These are phyloP conservation scores for Fusarium sp. DNA, from an alignment of 2,329 filamentous ascomycete species.

Conservation along the genomic window DNA sequence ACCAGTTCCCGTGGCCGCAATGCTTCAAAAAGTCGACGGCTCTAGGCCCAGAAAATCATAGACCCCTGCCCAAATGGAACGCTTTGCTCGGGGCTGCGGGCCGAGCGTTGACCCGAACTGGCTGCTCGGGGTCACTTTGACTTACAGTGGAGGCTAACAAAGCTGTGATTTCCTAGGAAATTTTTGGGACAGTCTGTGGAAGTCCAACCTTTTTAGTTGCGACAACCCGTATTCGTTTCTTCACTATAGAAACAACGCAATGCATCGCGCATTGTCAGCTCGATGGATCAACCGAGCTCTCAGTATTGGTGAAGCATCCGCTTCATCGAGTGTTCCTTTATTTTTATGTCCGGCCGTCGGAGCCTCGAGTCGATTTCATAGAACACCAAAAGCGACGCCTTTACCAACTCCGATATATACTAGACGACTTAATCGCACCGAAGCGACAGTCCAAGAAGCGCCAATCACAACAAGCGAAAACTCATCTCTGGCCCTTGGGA, in stretches of 20 bases:
- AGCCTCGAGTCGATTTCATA: constrained; percentile 30
- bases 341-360: constrained; percentile 58
- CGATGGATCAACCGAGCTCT: constrained; percentile 55
- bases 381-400: constrained; percentile 7
- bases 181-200: constrained; percentile 35
- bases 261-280: constrained; percentile 55
- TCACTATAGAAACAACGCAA: constrained; percentile 33
- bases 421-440: constrained; percentile 42
- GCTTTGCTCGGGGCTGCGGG: constrained; percentile 34
- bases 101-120: constrained; percentile 42
- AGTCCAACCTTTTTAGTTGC: constrained; percentile 12
- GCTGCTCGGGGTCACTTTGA: constrained; percentile 12
- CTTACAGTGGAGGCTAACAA: background rate
- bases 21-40: constrained; percentile 40
- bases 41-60: constrained; percentile 40
- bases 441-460: constrained; percentile 20
- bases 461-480: background rate
- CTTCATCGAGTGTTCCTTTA: constrained; percentile 52
- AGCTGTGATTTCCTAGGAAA: constrained; percentile 30
- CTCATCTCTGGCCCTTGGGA: background rate
- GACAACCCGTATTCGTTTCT: constrained; percentile 3
- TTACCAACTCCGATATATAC: constrained; percentile 27
- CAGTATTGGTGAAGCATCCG: constrained; percentile 50
- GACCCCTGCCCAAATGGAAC: constrained; percentile 22
- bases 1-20: constrained; percentile 22